Base-by-base conservation (phyloP, 2,329 filamentous ascomycete species). In the Neofusicoccum sp. region DNA sequence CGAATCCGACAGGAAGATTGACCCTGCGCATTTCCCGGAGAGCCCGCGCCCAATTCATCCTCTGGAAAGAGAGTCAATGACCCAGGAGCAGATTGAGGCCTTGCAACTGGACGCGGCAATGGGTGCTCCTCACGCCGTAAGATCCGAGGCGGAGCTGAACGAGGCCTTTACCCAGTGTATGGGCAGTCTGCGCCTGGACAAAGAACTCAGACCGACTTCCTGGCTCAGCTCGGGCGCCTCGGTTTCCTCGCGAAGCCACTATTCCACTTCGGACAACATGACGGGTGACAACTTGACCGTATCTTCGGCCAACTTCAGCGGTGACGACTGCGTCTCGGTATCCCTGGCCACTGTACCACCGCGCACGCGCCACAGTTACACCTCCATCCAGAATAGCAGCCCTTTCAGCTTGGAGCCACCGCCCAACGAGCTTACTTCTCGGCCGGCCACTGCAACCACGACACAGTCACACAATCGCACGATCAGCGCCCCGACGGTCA, bases 301-400 rank as follows among this genome's bases (percentile, higher is more conserved):
- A 3, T 49, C 59, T 14, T 61, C 59, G 7, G 59, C 47, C 3
- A 56, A 47, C 9, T 33, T 34, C 6, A 58, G 50, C 36, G 45
- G 48, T 29, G 47, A 48, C 14, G 56, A 49, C 28, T 48, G 56
- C 36, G 44, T 48, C 6, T 37, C 44, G 6, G 22, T 43, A 6
- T 41, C 31, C 14, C 6, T 60, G 34, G 34, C 58, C 12, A 52
- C 31, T n/a, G 48, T 41, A 44, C 50, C 41, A 31, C 60, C 49
- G 12, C 28, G 43, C 7, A 43, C 52, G n/a, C 61, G 61, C 39
- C 61, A 63, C 44, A 63, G 61, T 45, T 63, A 58, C 61, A 63
- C 45, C 9, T 63, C 61, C 11, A 52, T 58, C 14, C 43, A 47
- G 6, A 63, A 63, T 34, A 58, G 50, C 34, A 56, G 43, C 39